Evolutionary conservation across 2,329 filamentous ascomycete genomes (phyloP).

Genomic region (Phyllosticta citrichinensis): DNA sequence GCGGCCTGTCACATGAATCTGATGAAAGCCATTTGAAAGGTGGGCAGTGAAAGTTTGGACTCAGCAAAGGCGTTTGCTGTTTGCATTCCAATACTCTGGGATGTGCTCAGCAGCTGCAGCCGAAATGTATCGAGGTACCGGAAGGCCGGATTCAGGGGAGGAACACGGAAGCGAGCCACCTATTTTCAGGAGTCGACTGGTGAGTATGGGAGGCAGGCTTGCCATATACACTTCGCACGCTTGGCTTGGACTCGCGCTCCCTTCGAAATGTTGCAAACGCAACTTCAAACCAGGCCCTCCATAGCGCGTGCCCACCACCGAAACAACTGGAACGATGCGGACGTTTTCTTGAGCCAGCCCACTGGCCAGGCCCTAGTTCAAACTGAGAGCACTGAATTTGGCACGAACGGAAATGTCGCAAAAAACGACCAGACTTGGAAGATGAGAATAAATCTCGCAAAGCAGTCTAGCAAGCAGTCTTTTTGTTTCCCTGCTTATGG

Average conservation of each 20-base stretch:
- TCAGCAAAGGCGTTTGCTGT: neutral
- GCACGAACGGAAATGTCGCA: too few relatives aligned
- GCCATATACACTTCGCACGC: neutral
- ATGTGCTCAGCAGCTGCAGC: too few relatives aligned
- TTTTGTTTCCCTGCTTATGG: too few relatives aligned
- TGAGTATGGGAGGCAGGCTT: neutral
- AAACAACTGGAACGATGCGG: neutral
- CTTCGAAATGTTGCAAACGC: neutral
- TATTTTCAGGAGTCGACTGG: neutral
- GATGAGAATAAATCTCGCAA: too few relatives aligned
- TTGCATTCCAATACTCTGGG: neutral
- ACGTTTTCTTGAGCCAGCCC: too few relatives aligned
- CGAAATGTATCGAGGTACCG: neutral
- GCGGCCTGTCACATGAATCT: neutral
- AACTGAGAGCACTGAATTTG: too few relatives aligned
- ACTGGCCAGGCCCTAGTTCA: too few relatives aligned
- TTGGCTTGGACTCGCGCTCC: neutral
- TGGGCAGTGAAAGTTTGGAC: neutral
- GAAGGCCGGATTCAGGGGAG: neutral
- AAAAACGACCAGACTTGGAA: too few relatives aligned
- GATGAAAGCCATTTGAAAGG: neutral
- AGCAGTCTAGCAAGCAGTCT: too few relatives aligned
- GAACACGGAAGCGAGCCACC: neutral
- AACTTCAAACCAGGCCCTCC: neutral
- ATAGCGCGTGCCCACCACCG: neutral